phyloP scores from a whole-genome alignment of 2,329 filamentous ascomycete species.

The Apiospora sp. region DNA sequence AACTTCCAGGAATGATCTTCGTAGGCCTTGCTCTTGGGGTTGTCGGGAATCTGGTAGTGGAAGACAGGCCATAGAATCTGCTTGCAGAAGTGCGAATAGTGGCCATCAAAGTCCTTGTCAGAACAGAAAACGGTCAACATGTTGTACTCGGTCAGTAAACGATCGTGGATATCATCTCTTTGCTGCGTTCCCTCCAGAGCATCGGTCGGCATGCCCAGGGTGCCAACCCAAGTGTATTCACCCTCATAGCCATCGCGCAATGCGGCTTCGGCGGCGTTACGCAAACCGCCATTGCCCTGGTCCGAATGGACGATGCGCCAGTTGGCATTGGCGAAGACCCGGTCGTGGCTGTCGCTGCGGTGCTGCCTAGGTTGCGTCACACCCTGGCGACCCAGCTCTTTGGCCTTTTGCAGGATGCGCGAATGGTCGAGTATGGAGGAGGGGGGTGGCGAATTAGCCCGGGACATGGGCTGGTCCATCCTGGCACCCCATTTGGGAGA shows the following conservation, averaged over 20 bases:
- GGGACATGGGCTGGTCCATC: slow-evolving; percentile 80
- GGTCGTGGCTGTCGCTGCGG: slow-evolving; percentile 71
- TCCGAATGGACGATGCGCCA: slow-evolving; percentile 88
- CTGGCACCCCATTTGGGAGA: slow-evolving; percentile 80
- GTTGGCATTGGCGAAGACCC: slow-evolving; percentile 76
- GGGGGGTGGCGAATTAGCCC: slow-evolving; percentile 76
- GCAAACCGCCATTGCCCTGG: slow-evolving; percentile 90
- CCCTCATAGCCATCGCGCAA: slow-evolving; percentile 71
- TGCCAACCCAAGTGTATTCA: slow-evolving; percentile 90
- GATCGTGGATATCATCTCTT: slow-evolving; percentile 84
- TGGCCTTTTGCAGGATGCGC: slow-evolving; percentile 64
- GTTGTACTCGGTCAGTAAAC: slow-evolving; percentile 80
- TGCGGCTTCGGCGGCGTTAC: slow-evolving; percentile 85
- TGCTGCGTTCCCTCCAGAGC: slow-evolving; percentile 76
- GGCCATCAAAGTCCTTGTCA: slow-evolving; percentile 92
- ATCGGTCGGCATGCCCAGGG: slow-evolving; percentile 93
- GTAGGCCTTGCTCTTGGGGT: slow-evolving; percentile 97
- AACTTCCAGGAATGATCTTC: slow-evolving; percentile 97
- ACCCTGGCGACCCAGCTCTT: slow-evolving; percentile 64
- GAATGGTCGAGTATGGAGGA: slow-evolving; percentile 77
- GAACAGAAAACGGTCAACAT: slow-evolving; percentile 85
- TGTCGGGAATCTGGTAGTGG: slow-evolving; percentile 97
- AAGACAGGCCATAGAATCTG: slow-evolving; percentile 98
- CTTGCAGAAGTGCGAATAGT: slow-evolving; percentile 97
- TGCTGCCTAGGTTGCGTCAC: slow-evolving; percentile 61